Evolutionary conservation across 1,139 yeast genomes (phyloP), one percentile per base, ranked within the genome.

Genomic region (Geotrichum phurueaensis): DNA sequence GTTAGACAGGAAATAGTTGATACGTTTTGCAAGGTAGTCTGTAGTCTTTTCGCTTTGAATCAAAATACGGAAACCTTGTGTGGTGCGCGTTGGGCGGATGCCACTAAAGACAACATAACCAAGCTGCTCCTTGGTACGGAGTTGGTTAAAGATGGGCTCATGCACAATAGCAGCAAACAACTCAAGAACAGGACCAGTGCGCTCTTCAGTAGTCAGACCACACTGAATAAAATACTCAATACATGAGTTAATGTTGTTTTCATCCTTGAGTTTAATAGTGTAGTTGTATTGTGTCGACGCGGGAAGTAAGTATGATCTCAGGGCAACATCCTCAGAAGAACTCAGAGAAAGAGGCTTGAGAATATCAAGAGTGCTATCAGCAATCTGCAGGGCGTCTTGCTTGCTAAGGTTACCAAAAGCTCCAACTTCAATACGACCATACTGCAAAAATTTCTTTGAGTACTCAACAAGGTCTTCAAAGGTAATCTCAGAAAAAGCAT

Each of bases 61-160:
- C 65, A 92, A 76, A n/a, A 94, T 75, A 67, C 96, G 80, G 65
- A 87, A 81, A 15, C 96, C 96, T 67, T 85, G 79, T 1, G 91
- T 82, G 12, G 95, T 87, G 70, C 96, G 81, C 0, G 89, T 82
- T 61, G 81, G 79, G 64, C 86, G 78, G 43, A 82, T 75, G 1
- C 96, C 89, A 48, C 95, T 85, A 71, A 89, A 90, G 0, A 94
- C 99, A 63, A 94, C 91, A 70, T 89, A 89, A 1, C 96, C 96
- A 47, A 89, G 78, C 71, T 94, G 98, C 73, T 94, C 99, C 68
- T 89, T 86, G 2, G 99, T 94, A 73, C 99, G 81, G 61, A 94
- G 79, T 65, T 88, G 89, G 71, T 89, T 86, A 73, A 94, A 94
- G 60, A 92, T 88, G 1, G 97, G 97, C 71, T 92, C 98, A 64